Conservation (phyloP, 129 eudicot genomes). For the Kitagawia praeruptora region DNA sequence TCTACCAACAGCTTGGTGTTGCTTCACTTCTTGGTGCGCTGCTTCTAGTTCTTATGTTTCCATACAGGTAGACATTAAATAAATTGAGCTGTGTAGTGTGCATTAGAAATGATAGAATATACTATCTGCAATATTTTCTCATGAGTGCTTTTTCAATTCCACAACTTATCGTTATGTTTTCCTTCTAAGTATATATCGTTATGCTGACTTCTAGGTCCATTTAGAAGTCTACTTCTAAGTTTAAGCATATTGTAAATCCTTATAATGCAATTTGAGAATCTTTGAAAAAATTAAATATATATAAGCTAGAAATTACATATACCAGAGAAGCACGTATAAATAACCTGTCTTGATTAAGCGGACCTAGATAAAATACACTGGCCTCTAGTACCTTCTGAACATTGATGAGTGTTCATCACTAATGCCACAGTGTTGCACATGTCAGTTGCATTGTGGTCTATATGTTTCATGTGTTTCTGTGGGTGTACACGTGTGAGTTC, state of each 20-base stretch:
- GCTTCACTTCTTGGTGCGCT: constrained; percentile 85
- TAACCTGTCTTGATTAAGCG: background rate
- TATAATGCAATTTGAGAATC: background rate
- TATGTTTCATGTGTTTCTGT: background rate
- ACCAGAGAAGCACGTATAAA: background rate
- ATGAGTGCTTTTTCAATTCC: background rate
- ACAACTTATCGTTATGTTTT: background rate
- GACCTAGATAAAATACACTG: background rate
- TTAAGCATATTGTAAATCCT: background rate
- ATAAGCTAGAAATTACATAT: background rate
- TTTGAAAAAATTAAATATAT: background rate
- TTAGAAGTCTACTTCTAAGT: background rate
- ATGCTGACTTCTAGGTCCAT: background rate
- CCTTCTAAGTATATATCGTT: too few relatives aligned
- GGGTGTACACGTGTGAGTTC: background rate
- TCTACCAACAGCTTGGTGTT: constrained; percentile 72
- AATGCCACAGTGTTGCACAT: background rate
- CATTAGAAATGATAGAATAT: background rate
- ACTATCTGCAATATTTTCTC: background rate
- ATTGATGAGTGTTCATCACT: background rate
- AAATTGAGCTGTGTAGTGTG: background rate
- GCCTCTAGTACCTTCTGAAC: background rate
- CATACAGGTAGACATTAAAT: constrained; percentile 48
- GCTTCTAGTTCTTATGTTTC: constrained; percentile 70
- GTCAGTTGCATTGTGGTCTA: background rate